Evolutionary conservation across 768 basidiomycete genomes (phyloP).

Genomic region (Guyanaporus albipodus): DNA sequence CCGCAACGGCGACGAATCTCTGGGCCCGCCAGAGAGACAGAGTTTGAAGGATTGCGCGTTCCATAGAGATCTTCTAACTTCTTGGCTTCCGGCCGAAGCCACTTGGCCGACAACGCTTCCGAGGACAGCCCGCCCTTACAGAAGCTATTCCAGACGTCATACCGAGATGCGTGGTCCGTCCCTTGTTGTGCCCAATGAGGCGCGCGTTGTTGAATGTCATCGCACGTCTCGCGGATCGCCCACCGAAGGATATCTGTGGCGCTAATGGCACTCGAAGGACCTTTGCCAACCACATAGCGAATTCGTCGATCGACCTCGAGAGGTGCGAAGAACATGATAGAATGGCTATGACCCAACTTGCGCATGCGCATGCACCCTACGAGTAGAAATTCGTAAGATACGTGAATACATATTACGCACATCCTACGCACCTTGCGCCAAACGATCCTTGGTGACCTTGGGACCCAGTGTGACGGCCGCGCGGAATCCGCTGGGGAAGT

Average conservation of each 20-base stretch:
- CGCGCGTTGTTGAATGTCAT: conserved; percentile 35
- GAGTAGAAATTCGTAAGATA: conserved; percentile 1
- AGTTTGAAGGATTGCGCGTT: neutral
- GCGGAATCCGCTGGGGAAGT: conserved; percentile 13
- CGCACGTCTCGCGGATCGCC: conserved; percentile 44
- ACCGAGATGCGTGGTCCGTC: conserved; percentile 31
- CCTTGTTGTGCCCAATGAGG: conserved; percentile 47
- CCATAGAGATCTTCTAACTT: conserved; percentile 28
- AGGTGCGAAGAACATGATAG: conserved; percentile 48
- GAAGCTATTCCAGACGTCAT: conserved; percentile 21
- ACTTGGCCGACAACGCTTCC: conserved; percentile 17
- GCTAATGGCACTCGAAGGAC: neutral
- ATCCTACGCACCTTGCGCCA: conserved; percentile 11
- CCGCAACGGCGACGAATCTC: conserved; percentile 2
- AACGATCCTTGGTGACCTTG: conserved; percentile 15
- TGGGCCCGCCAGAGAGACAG: neutral
- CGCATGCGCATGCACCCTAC: conserved; percentile 56
- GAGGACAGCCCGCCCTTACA: conserved; percentile 4
- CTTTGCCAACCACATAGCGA: conserved; percentile 23
- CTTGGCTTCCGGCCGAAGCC: conserved; percentile 42
- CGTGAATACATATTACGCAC: neutral
- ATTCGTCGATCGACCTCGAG: conserved; percentile 41
- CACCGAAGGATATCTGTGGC: conserved; percentile 40
- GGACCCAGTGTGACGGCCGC: conserved; percentile 16
- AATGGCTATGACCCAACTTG: conserved; percentile 44